A percentile compares a stretch with the other conserved stretches of the same genome.
Evolutionary conservation across 1,284 basidiomycete species (phyloP).

Genomic region (Irpex sp.): DNA sequence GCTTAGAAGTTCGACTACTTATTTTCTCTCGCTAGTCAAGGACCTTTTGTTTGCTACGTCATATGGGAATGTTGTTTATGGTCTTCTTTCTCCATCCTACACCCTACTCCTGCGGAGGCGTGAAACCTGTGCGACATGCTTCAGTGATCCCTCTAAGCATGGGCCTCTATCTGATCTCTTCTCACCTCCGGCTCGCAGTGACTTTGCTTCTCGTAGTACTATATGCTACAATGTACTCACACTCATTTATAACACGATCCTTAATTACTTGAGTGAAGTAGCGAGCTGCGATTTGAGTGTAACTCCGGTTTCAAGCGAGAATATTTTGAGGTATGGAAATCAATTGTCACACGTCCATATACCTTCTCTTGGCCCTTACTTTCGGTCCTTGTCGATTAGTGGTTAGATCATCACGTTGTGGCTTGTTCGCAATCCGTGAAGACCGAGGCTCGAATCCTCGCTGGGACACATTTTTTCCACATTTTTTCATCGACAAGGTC

Average conservation of each 20-base stretch:
- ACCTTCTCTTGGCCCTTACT: background rate
- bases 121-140: too few species aligned
- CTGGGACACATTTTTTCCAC: background rate
- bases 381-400: conserved; percentile 4
- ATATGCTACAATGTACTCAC: background rate
- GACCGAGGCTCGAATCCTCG: conserved; percentile 4
- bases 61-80: too few species aligned
- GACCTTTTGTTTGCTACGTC: too few species aligned
- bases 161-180: too few species aligned
- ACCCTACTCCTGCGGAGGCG: too few species aligned
- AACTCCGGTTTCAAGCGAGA: background rate
- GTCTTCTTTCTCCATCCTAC: too few species aligned
- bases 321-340: background rate
- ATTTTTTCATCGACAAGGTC: too few species aligned
- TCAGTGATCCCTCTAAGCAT: too few species aligned
- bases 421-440: conserved; percentile 1
- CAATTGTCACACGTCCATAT: background rate
- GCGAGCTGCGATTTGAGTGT: background rate
- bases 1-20: background rate
- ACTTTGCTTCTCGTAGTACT: background rate
- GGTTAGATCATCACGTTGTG: conserved; percentile 4
- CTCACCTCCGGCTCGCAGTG: background rate
- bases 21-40: background rate
- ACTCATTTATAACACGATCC: conserved; percentile 9
- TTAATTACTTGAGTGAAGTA: background rate